phyloP scores from a whole-genome alignment of 306 rosid genomes.

The Pterocarpus macrocarpus region DNA sequence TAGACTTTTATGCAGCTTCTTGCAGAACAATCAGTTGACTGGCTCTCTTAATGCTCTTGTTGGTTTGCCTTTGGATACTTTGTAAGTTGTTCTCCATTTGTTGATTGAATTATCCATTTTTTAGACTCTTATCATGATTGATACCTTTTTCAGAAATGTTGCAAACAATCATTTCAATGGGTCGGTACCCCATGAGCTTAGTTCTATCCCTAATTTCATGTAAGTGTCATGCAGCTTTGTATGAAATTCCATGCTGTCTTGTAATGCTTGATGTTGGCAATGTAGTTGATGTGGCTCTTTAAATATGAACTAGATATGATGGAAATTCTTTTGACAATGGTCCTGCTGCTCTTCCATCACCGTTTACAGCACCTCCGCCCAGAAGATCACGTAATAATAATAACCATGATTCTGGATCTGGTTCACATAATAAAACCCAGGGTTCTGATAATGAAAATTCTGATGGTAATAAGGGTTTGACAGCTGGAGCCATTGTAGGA shows the following conservation, averaged over 20 bases:
- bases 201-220: conserved; percentile 74
- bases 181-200: conserved; percentile 80
- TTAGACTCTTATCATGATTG: conserved; percentile 39
- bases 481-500: conserved; percentile 69
- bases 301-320: conserved; percentile 62
- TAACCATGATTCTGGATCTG: conserved; percentile 59
- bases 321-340: conserved; percentile 81
- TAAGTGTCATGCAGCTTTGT: conserved; percentile 53
- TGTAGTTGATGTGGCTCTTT: conserved; percentile 48
- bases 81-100: conserved; percentile 54
- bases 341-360: conserved; percentile 83
- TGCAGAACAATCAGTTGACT: conserved; percentile 86
- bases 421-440: conserved; percentile 48
- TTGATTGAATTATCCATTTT: conserved; percentile 30
- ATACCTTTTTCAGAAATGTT: conserved; percentile 71
- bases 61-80: conserved; percentile 76
- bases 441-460: conserved; percentile 55
- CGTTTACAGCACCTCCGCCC: conserved; percentile 60
- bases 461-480: conserved; percentile 63
- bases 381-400: conserved; percentile 55
- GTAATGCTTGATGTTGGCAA: conserved; percentile 24
- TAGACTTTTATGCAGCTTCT: conserved; percentile 58
- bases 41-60: conserved; percentile 76
- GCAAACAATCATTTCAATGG: conserved; percentile 89
- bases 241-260: conserved; percentile 40